A percentile compares a stretch with the other conserved stretches of the same genome.
Evolutionary conservation across 371 early-diverging fungal species (phyloP).

Genomic region (Mucor velutinosus): DNA sequence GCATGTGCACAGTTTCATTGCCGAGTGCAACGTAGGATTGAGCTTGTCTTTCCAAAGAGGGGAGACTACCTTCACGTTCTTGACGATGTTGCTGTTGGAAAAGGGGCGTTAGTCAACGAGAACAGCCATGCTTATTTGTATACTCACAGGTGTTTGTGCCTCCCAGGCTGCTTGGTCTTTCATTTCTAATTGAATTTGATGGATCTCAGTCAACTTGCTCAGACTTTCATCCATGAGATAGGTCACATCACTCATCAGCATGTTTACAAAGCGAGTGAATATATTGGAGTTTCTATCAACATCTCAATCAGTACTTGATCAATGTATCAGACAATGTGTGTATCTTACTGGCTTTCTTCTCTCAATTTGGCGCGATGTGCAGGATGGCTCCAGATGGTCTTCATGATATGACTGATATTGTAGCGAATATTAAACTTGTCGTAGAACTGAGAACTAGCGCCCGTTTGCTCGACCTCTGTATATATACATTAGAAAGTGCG

Average conservation of each 20-base stretch:
- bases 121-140: no score
- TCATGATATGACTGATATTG: constrained; percentile 93
- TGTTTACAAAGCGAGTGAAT: constrained; percentile 90
- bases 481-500: not conserved
- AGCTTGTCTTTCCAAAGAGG: constrained; percentile 83
- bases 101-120: not conserved
- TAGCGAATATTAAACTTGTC: constrained; percentile 98
- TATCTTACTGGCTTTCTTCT: constrained; percentile 61
- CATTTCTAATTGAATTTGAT: constrained; percentile 79
- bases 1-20: constrained; percentile 93
- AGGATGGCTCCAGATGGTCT: constrained; percentile 81
- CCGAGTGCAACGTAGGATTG: constrained; percentile 86
- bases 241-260: constrained; percentile 96
- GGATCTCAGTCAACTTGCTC: constrained; percentile 85
- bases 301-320: not conserved
- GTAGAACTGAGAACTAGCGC: constrained; percentile 91
- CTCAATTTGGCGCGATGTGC: constrained; percentile 60
- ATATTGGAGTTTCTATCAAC: constrained; percentile 57
- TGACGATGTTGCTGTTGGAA: constrained; percentile 53
- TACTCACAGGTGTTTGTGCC: constrained; percentile 53
- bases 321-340: not conserved
- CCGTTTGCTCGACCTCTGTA: constrained; percentile 92
- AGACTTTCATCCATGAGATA: constrained; percentile 94
- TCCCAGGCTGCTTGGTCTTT: constrained; percentile 59
- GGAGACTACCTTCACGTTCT: constrained; percentile 68